These are phyloP conservation scores for Apiospora aurea DNA, from an alignment of 2,329 filamentous ascomycete species.

Conservation along the genomic window DNA sequence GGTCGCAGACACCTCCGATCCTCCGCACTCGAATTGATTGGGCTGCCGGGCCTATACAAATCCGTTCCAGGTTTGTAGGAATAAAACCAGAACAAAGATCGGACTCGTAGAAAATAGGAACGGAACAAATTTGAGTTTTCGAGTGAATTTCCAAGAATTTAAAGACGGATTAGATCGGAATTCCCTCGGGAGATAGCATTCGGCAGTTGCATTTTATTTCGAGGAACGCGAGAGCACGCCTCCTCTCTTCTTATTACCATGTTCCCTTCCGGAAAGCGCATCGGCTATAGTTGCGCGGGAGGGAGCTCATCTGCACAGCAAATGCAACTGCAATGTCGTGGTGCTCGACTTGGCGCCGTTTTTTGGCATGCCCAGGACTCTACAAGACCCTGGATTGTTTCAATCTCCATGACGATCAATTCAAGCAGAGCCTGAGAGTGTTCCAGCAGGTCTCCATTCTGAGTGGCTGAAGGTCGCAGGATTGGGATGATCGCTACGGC, in stretches of 20 bases:
- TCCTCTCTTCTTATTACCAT: not conserved
- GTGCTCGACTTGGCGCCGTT: not conserved
- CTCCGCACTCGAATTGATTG: not conserved
- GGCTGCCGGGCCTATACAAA: not conserved
- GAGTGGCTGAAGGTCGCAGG: constrained; percentile 12
- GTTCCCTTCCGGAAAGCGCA: not conserved
- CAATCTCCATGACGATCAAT: constrained; percentile 13
- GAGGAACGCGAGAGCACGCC: not conserved
- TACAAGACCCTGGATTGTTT: constrained; percentile 12
- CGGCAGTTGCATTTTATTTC: not conserved
- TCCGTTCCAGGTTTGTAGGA: not conserved
- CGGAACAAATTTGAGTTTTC: not conserved
- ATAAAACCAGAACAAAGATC: not conserved
- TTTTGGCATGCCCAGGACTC: not conserved
- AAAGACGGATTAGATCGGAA: not conserved
- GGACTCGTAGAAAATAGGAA: not conserved
- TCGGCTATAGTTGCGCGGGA: constrained; percentile 3
- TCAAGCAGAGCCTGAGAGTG: constrained; percentile 8
- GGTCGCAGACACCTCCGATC: not conserved
- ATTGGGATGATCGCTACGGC: constrained; percentile 1
- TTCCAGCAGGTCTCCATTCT: constrained; percentile 15
- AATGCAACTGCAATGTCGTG: constrained; percentile 15
- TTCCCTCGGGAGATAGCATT: not conserved
- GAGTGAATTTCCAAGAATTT: not conserved
- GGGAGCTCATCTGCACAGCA: not conserved